These are phyloP conservation scores for Epichloe bromicola DNA, from an alignment of 2,329 filamentous ascomycete species.

Conservation along the genomic window DNA sequence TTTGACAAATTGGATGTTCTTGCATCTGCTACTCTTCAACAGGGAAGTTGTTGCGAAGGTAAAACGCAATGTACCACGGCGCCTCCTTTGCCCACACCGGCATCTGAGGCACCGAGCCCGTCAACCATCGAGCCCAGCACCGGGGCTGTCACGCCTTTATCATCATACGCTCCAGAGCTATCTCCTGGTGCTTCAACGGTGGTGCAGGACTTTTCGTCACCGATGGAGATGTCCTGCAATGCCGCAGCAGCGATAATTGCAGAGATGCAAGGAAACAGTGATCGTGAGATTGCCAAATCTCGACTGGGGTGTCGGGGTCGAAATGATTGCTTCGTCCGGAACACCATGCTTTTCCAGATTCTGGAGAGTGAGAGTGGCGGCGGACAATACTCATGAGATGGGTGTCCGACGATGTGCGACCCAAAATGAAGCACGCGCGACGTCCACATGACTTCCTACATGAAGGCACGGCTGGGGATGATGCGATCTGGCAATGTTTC, in stretches of 20 bases:
- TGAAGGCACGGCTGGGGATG: background rate
- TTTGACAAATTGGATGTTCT: constrained; percentile 26
- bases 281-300: constrained; percentile 14
- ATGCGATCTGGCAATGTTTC: too few relatives aligned
- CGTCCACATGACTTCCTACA: background rate
- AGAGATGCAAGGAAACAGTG: constrained; percentile 23
- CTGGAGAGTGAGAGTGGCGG: constrained; percentile 14
- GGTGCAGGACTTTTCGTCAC: constrained; percentile 11
- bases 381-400: constrained; percentile 3
- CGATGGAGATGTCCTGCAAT: constrained; percentile 22
- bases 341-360: constrained; percentile 21
- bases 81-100: constrained; percentile 8
- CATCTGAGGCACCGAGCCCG: constrained; percentile 13
- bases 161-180: constrained; percentile 5
- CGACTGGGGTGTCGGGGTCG: constrained; percentile 18
- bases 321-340: constrained; percentile 20
- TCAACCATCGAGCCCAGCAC: constrained; percentile 11
- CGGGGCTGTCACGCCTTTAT: constrained; percentile 11
- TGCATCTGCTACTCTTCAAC: constrained; percentile 22
- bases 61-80: constrained; percentile 12
- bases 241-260: constrained; percentile 25
- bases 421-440: too few relatives aligned
- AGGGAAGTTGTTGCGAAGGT: constrained; percentile 13
- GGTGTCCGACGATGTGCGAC: background rate
- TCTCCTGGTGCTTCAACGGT: constrained; percentile 6